Base-by-base conservation (phyloP, 1,284 basidiomycete species). In the Melampsora americana region DNA sequence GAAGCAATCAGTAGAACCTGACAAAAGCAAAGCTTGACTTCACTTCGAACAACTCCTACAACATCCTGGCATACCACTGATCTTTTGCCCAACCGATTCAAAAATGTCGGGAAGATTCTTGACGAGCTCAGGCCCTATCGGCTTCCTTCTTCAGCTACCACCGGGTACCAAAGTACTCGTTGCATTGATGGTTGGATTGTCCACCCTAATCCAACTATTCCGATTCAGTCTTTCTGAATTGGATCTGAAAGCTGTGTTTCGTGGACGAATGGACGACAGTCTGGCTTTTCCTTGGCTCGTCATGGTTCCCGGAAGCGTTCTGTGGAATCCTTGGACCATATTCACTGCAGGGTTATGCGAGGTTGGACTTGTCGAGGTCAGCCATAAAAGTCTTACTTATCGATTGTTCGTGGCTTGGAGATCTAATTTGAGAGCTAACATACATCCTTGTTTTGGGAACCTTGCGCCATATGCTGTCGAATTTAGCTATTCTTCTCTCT, bases 281-380 rank as follows among this genome's bases (percentile, higher is more conserved):
- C 79, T 84, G 32, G 84, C 80, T 78, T 84, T 86, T 44, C 89
- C 92, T 20, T 97, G 92, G 85, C 86, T 98, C 79, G 90, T 91
- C 16, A 85, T 97, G 71, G 86, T 93, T 12, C 94, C 95, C 1
- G 93, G 92, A 35, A 87, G 87, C 44, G 91, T 90, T 80, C 83
- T 93, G 64, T 92, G 90, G 84, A 90, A 90, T 80, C 95, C 95
- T 35, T 99, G 94, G 95, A 94, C 93, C 1, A 87, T 99, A 77
- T 83, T 95, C 32, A 94, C 91, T 0, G 89, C 92, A 0, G 90
- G 88, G 12, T 88, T 95, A 78, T 91, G 96, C 64, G 95, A 99
- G 84, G 88, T 89, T 66, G 90, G 87, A 77, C 80, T 94, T 76
- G 84, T 92, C 79, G 93, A 95, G 87, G 94, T 92, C 77, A 80